A percentile compares a stretch with the other conserved stretches of the same genome.
Conservation (phyloP, 2,329 filamentous ascomycete genomes). For the Botrytis paeoniae region DNA sequence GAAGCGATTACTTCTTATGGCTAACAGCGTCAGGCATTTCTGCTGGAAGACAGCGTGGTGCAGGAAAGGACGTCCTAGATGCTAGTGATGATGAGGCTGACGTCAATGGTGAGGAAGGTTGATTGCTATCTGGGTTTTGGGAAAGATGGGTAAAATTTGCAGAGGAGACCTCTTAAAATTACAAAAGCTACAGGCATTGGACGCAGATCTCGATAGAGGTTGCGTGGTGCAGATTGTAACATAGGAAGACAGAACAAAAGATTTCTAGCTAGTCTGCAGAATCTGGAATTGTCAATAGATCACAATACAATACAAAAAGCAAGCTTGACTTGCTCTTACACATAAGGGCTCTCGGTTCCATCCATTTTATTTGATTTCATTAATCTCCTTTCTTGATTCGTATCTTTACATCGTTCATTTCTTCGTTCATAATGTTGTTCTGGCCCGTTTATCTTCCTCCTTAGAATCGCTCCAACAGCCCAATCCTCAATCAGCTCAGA, state of each 20-base stretch:
- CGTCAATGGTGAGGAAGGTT: constrained; percentile 23
- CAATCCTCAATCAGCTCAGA: background rate
- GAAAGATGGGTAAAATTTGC: background rate
- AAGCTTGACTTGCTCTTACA: background rate
- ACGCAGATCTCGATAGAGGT: background rate
- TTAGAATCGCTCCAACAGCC: background rate
- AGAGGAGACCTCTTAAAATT: background rate
- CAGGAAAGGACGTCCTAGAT: constrained; percentile 16
- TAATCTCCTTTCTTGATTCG: background rate
- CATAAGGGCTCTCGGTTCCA: background rate
- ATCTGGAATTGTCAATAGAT: background rate
- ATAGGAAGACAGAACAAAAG: background rate
- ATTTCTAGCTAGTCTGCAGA: background rate
- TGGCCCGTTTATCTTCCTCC: background rate
- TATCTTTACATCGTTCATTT: background rate
- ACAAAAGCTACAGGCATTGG: background rate
- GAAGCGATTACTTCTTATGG: constrained; percentile 70
- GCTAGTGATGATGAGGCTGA: constrained; percentile 23
- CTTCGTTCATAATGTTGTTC: background rate
- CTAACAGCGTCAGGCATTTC: constrained; percentile 66
- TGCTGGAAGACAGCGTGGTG: constrained; percentile 50
- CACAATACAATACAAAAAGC: background rate
- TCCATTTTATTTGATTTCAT: background rate
- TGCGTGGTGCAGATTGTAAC: background rate
- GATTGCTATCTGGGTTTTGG: background rate